Evolutionary conservation across 176 grass and related monocot genomes (phyloP).

Genomic region (Bothriochloa decipiens): DNA sequence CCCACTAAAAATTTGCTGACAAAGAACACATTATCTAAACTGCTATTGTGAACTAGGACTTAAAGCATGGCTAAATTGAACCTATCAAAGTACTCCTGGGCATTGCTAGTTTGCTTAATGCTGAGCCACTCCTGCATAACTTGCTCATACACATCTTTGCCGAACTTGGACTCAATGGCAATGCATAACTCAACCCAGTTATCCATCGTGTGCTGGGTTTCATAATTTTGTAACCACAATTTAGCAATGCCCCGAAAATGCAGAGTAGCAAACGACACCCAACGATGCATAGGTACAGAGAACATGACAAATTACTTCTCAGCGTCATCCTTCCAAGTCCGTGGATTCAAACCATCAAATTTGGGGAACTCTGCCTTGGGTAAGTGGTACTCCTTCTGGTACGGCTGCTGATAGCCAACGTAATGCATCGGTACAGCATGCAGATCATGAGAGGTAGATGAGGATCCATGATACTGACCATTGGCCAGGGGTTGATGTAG

Average conservation of each 20-base stretch:
- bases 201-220: neutral
- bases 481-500: no score
- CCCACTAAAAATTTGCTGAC: neutral
- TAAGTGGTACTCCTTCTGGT: no score
- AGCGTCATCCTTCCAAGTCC: no score
- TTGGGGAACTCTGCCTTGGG: no score
- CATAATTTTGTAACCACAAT: neutral
- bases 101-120: fast-evolving
- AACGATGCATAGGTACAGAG: no score
- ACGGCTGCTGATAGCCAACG: no score
- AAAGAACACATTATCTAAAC: neutral
- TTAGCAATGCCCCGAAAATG: no score
- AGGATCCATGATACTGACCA: no score
- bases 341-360: no score
- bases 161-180: neutral
- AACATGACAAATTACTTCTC: no score
- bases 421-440: no score
- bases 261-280: no score
- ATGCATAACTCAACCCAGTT: neutral
- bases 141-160: neutral
- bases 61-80: neutral
- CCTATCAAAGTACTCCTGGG: fast-evolving
- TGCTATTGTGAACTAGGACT: fast-evolving
- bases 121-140: neutral
- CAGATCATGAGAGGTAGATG: fast-evolving